Evolutionary conservation across 2,329 filamentous ascomycete genomes (phyloP), one percentile per base, ranked within the genome.

Genomic region (Claviceps cyperi): DNA sequence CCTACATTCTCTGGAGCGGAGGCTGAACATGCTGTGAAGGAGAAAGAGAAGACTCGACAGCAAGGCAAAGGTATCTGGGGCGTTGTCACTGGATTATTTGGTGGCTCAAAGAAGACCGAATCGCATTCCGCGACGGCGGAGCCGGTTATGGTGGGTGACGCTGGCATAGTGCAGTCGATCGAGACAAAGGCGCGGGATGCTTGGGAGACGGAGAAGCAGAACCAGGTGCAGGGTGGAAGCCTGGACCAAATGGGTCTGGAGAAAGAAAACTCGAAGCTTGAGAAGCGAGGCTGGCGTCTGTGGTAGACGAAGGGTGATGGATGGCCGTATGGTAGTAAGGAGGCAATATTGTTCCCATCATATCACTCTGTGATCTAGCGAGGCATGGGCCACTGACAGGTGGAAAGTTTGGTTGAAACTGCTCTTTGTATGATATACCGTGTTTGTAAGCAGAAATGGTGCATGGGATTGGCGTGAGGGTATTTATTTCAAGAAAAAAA

Each of bases 221-320:
- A 72, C 52, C 74, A 78, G 65, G 65, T 65, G 52, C 62, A 55
- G 13, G 75, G 75, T 19, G 76, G 75, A 1, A 69, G 68, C 47
- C 59, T 78, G 43, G 75, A 78, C 56, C 69, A 70, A 51, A 52
- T 77, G 2, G 75, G 73, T 0, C 58, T 71, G 32, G 65, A 69
- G 35, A 57, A 58, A 21, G 58, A 50, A 35, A 54, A 51, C 35
- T 56, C 53, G 19, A 59, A 57, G 54, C 48, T 60, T 1, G 58
- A 63, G 45, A 75, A 73, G 67, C 76, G 73, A 64, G 66, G 72
- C 21, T 73, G 73, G 69, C 75, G 69, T 68, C 63, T 62, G 6
- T 69, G 63, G 64, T 67, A 54, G 60, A 67, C 32, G 19, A 14
- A 11, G 21, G 8, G 2, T 11, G 39, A 11, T 9, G 11, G 45